These are phyloP conservation scores for Croton setiger DNA, from an alignment of 441 rosid species.

Conservation along the genomic window DNA sequence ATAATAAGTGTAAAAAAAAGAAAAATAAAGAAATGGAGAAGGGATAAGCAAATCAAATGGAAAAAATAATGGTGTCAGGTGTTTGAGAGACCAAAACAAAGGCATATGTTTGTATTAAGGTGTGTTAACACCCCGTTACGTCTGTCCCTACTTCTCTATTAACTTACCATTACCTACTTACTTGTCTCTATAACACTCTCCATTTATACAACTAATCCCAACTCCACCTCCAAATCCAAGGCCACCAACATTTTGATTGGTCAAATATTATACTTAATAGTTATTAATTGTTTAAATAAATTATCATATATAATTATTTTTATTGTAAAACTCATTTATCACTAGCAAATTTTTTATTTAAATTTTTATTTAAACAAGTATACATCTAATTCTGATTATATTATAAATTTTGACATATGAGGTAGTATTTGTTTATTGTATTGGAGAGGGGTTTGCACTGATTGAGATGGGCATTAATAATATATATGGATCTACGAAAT, in stretches of 20 bases:
- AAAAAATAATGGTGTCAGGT: slow-evolving; percentile 41
- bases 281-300: no score
- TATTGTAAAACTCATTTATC: no score
- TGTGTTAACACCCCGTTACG: slow-evolving; percentile 28
- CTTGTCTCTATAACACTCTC: no score
- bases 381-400: no score
- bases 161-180: neutral
- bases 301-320: no score
- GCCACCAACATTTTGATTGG: neutral
- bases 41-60: slow-evolving; percentile 34
- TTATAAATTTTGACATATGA: no score
- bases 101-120: slow-evolving; percentile 34
- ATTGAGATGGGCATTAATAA: slow-evolving; percentile 27
- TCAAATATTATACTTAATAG: no score
- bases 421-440: slow-evolving; percentile 1
- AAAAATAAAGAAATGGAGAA: neutral
- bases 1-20: neutral
- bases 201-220: no score
- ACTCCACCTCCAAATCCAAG: no score
- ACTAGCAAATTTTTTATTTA: no score
- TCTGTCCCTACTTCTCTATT: slow-evolving; percentile 21
- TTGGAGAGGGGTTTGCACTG: slow-evolving; percentile 24
- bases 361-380: no score
- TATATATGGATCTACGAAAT: neutral
- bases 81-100: slow-evolving; percentile 42